Evolutionary conservation across 2,329 filamentous ascomycete species (phyloP).

Genomic region (Emergomyces orientalis): DNA sequence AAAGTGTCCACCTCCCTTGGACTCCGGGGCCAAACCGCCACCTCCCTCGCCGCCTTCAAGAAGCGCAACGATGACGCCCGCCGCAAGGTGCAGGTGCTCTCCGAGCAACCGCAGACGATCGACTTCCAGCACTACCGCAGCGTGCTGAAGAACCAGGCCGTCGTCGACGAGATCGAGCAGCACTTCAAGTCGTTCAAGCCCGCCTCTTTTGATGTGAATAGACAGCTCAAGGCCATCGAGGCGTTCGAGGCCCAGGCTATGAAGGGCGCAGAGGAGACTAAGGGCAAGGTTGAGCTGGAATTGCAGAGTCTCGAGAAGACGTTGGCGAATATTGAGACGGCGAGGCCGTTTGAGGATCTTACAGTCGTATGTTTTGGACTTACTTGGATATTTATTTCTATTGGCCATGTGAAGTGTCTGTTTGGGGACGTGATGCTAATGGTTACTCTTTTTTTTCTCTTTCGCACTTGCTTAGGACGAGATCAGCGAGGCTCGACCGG

Average conservation of each 20-base stretch:
- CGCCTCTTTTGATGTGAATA: conserved; percentile 77
- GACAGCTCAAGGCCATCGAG: conserved; percentile 97
- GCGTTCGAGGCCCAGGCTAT: conserved; percentile 95
- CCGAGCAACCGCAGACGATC: conserved; percentile 73
- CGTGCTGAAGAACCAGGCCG: conserved; percentile 87
- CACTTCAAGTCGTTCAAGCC: conserved; percentile 89
- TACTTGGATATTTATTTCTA: neutral
- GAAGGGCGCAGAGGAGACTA: conserved; percentile 94
- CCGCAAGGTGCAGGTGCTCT: conserved; percentile 78
- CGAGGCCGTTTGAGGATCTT: conserved; percentile 90
- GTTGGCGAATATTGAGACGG: conserved; percentile 92
- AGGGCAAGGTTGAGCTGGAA: conserved; percentile 90
- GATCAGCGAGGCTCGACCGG: conserved; percentile 83
- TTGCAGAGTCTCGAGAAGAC: conserved; percentile 90
- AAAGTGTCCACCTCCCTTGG: conserved; percentile 90
- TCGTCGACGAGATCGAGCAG: conserved; percentile 96
- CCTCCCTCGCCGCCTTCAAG: conserved; percentile 93
- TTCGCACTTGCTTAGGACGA: conserved; percentile 59
- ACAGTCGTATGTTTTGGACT: conserved; percentile 69
- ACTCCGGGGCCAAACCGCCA: conserved; percentile 87
- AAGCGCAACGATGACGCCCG: conserved; percentile 98
- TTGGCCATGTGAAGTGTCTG: too few species aligned
- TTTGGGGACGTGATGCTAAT: conserved; percentile 1
- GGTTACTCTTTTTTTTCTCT: conserved; percentile 4
- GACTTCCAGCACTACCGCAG: conserved; percentile 91